phyloP scores from a whole-genome alignment of 306 rosid genomes.

The Pyrus pyrifolia region DNA sequence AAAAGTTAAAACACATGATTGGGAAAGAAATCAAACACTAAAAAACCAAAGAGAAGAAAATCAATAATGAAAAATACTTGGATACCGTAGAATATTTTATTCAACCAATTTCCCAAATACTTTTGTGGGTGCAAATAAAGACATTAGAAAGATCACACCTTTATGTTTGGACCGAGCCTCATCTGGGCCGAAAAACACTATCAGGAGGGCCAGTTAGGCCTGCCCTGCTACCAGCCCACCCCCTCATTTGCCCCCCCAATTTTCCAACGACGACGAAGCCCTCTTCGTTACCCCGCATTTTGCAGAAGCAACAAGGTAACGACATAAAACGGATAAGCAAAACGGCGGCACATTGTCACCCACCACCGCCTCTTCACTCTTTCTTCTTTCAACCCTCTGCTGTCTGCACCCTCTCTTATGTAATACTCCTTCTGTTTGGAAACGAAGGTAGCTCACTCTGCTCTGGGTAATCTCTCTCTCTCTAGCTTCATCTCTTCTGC shows the following conservation, averaged over 20 bases:
- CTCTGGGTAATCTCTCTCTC: conserved; percentile 9
- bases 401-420: not conserved
- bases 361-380: conserved; percentile 4
- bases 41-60: too few relatives aligned
- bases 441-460: not conserved
- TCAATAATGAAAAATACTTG: too few relatives aligned
- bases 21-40: too few relatives aligned
- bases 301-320: not conserved
- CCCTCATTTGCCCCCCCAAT: not conserved
- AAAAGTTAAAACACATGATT: too few relatives aligned
- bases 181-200: not conserved
- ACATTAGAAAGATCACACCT: too few relatives aligned
- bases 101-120: too few relatives aligned
- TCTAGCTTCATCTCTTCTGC: not conserved
- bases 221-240: not conserved
- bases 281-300: not conserved
- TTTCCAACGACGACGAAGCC: too few relatives aligned
- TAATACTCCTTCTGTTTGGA: not conserved
- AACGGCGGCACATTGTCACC: conserved; percentile 11
- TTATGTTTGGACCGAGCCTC: not conserved
- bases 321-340: conserved; percentile 22
- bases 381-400: not conserved
- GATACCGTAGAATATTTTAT: too few relatives aligned
- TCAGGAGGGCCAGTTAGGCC: not conserved
- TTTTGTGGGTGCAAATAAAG: too few relatives aligned